A percentile compares a stretch with the other conserved stretches of the same genome.
Evolutionary conservation across 2,329 filamentous ascomycete genomes (phyloP).

Genomic region (Cadophora sp.): DNA sequence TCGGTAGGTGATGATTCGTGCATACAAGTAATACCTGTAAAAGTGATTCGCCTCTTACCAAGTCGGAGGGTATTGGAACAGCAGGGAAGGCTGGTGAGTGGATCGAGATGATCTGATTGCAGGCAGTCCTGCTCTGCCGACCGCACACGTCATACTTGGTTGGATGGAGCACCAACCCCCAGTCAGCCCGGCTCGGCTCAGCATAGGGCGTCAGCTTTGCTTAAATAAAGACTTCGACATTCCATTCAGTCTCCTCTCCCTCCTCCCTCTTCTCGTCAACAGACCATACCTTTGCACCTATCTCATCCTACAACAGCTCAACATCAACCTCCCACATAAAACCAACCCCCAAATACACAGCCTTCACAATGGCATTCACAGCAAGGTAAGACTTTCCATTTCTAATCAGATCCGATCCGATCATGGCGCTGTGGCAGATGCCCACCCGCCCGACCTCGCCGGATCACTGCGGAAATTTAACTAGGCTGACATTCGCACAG

Average conservation of each 20-base stretch:
- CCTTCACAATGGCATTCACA: slow-evolving; percentile 60
- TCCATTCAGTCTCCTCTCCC: not conserved
- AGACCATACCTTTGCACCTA: not conserved
- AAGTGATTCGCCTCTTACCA: too few species aligned
- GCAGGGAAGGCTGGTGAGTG: not conserved
- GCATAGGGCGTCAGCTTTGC: not conserved
- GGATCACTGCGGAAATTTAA: not conserved
- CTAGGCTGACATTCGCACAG: slow-evolving; percentile 48
- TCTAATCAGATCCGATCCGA: not conserved
- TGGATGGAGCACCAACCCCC: not conserved
- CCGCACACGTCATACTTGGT: slow-evolving; percentile 20
- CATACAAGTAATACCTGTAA: not conserved
- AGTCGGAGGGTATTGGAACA: not conserved
- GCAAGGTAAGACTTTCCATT: slow-evolving; percentile 51
- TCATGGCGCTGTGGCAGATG: not conserved
- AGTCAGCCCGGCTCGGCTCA: not conserved
- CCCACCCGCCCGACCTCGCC: not conserved
- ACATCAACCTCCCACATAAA: not conserved
- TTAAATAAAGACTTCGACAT: slow-evolving; percentile 14
- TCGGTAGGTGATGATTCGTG: not conserved
- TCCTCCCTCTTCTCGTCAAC: not conserved
- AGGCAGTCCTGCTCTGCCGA: not conserved
- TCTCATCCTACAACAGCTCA: not conserved
- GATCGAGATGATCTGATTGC: slow-evolving; percentile 13
- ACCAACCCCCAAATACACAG: not conserved